These are phyloP conservation scores for Dryadomyces quercivorus DNA, from an alignment of 2,329 filamentous ascomycete genomes.

Conservation along the genomic window DNA sequence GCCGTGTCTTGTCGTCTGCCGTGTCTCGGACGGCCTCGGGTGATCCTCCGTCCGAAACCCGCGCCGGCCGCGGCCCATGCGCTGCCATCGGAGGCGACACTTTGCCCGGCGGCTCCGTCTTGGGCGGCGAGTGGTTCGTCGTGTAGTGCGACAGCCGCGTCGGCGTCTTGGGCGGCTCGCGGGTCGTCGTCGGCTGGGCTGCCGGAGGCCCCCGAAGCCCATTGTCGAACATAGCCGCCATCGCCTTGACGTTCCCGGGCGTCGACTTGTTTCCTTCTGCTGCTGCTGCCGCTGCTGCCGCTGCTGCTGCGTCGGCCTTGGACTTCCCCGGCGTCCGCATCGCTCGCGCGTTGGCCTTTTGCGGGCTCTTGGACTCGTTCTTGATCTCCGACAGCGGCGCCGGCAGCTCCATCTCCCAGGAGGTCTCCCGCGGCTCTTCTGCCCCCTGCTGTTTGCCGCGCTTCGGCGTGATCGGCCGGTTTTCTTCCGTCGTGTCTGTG, in stretches of 20 bases:
- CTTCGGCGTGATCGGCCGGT: not conserved
- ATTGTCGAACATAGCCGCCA: slow-evolving; percentile 39
- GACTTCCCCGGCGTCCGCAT: not conserved
- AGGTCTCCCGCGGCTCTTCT: not conserved
- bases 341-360: not conserved
- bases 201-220: slow-evolving; percentile 10
- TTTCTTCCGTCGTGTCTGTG: not conserved
- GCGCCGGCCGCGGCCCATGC: not conserved
- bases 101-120: not conserved
- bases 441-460: not conserved
- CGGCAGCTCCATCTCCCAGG: not conserved
- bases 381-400: slow-evolving; percentile 8
- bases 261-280: slow-evolving; percentile 10
- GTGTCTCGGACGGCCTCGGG: not conserved
- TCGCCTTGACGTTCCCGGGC: slow-evolving; percentile 28
- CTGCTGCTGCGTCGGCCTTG: not conserved
- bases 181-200: not conserved
- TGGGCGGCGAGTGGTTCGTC: not conserved
- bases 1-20: not conserved
- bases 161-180: slow-evolving; percentile 8
- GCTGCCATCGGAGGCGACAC: not conserved
- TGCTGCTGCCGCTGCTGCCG: not conserved
- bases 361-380: slow-evolving; percentile 1
- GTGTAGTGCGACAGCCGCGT: slow-evolving; percentile 15
- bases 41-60: not conserved